These are phyloP conservation scores for Colletotrichum sansevieriae DNA, from an alignment of 2,329 filamentous ascomycete genomes.

Conservation along the genomic window DNA sequence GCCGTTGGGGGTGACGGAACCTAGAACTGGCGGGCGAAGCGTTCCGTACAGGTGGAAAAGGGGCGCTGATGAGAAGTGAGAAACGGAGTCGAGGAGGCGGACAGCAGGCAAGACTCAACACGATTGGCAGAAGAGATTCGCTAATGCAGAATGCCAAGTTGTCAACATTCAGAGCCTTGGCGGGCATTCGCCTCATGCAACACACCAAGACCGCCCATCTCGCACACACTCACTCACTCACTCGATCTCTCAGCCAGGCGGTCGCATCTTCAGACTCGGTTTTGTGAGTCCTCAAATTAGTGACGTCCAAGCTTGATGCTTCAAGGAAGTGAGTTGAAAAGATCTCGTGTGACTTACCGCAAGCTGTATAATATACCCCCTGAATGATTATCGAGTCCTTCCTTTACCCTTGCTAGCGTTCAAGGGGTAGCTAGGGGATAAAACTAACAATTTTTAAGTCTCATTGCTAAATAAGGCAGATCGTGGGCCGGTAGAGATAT, in stretches of 20 bases:
- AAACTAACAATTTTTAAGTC: too few species aligned
- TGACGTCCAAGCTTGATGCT: not conserved
- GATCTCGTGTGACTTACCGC: not conserved
- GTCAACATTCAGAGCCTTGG: conserved; percentile 31
- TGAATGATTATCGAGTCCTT: too few species aligned
- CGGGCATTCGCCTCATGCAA: conserved; percentile 33
- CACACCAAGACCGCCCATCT: conserved; percentile 31
- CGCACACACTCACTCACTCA: not conserved
- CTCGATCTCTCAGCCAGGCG: conserved; percentile 11
- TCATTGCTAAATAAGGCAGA: too few species aligned
- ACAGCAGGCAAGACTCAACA: not conserved
- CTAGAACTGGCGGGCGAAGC: not conserved
- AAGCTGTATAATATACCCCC: too few species aligned
- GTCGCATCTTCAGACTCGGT: conserved; percentile 1
- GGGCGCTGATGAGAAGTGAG: conserved; percentile 12
- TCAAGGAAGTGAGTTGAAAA: not conserved
- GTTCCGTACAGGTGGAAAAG: not conserved
- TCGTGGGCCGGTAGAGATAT: too few species aligned
- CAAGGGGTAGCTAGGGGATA: too few species aligned
- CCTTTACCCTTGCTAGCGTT: too few species aligned
- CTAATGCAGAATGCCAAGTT: conserved; percentile 19
- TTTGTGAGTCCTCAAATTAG: not conserved
- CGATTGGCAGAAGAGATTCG: conserved; percentile 31
- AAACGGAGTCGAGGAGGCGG: conserved; percentile 7
- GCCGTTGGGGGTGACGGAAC: not conserved